phyloP scores from a whole-genome alignment of 2,329 filamentous ascomycete species.

The Diaporthe sp. region DNA sequence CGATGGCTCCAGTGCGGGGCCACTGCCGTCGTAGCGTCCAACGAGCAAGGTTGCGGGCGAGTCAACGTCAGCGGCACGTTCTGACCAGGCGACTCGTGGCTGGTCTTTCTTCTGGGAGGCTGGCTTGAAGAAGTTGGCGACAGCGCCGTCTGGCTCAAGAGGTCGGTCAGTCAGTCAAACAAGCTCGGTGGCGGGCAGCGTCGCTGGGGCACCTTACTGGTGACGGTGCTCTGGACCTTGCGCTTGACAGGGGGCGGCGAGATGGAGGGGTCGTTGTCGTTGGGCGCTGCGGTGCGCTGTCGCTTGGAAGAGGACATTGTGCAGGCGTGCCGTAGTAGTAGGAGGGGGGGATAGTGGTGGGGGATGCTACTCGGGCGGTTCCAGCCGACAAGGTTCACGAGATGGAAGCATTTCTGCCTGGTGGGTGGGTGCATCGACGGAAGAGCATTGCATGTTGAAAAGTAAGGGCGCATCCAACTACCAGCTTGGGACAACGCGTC shows the following conservation, averaged over 20 bases:
- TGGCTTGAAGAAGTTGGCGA: slow-evolving; percentile 90
- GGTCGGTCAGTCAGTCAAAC: slow-evolving; percentile 37
- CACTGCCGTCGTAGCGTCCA: slow-evolving; percentile 70
- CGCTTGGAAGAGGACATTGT: slow-evolving; percentile 39
- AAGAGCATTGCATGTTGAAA: not conserved
- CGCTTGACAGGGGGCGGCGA: slow-evolving; percentile 66
- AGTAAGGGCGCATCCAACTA: too few relatives aligned
- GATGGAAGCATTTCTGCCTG: not conserved
- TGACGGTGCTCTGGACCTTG: slow-evolving; percentile 61
- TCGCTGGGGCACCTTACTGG: slow-evolving; percentile 52
- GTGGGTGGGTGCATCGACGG: not conserved
- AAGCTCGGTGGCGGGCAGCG: not conserved
- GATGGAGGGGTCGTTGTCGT: slow-evolving; percentile 51
- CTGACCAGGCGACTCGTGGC: slow-evolving; percentile 74
- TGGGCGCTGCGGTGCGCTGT: slow-evolving; percentile 21
- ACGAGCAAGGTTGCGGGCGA: slow-evolving; percentile 73
- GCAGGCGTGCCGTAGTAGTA: not conserved
- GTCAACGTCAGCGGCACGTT: slow-evolving; percentile 65
- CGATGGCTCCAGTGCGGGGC: slow-evolving; percentile 39
- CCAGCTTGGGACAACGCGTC: not conserved
- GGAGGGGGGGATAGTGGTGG: not conserved
- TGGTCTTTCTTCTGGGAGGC: slow-evolving; percentile 82
- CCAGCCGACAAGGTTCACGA: not conserved
- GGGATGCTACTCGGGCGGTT: not conserved
- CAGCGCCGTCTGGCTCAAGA: slow-evolving; percentile 65